A percentile compares a stretch with the other conserved stretches of the same genome.
phyloP scores from a whole-genome alignment of 768 basidiomycete species.

The Calocera viscosa region DNA sequence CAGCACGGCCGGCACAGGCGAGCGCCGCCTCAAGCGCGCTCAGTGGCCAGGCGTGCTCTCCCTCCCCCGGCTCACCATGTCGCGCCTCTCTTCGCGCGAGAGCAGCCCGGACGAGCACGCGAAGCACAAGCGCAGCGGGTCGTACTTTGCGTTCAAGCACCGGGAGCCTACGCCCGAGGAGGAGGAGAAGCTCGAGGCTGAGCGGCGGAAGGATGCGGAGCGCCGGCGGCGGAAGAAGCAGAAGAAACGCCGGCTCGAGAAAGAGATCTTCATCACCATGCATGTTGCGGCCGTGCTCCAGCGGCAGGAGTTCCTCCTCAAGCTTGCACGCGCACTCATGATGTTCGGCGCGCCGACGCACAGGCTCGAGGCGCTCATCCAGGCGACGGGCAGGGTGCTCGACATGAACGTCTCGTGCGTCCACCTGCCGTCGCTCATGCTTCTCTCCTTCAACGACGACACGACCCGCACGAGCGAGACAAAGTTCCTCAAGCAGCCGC shows the following conservation, averaged over 20 bases:
- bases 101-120: conserved; percentile 14
- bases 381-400: conserved; percentile 36
- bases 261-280: conserved; percentile 68
- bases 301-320: conserved; percentile 37
- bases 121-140: conserved; percentile 20
- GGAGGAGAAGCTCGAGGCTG: conserved; percentile 33
- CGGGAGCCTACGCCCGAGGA: conserved; percentile 29
- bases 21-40: background rate
- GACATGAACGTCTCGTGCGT: conserved; percentile 31
- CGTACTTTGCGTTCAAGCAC: conserved; percentile 19
- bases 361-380: conserved; percentile 37
- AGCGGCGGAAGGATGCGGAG: conserved; percentile 32
- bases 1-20: background rate
- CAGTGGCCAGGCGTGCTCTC: conserved; percentile 1
- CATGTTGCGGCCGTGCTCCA: conserved; percentile 56
- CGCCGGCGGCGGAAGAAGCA: conserved; percentile 27
- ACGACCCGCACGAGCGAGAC: conserved; percentile 69
- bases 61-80: background rate
- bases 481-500: conserved; percentile 62
- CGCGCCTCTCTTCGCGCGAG: background rate
- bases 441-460: conserved; percentile 71
- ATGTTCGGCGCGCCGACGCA: conserved; percentile 38
- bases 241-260: conserved; percentile 45
- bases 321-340: conserved; percentile 35
- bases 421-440: conserved; percentile 42